phyloP scores from a whole-genome alignment of 768 basidiomycete species.

The Kwoniella dendrophila region DNA sequence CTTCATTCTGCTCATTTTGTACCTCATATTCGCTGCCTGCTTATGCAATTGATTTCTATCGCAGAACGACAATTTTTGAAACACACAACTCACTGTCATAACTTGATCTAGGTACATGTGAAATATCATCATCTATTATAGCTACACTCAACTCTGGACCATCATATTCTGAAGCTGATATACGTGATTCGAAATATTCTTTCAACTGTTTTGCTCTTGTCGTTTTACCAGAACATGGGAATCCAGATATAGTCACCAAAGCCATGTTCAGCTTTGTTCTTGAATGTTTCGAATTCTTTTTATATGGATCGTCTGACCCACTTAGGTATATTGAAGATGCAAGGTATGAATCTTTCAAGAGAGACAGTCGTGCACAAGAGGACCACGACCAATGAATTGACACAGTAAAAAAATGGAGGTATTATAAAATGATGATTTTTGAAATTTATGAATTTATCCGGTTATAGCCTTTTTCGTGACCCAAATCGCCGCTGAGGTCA shows the following conservation, averaged over 20 bases:
- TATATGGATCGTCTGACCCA: not conserved
- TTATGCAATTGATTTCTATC: too few relatives aligned
- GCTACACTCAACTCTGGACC: constrained; percentile 61
- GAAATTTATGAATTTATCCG: not conserved
- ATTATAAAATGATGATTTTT: not conserved
- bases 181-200: constrained; percentile 62
- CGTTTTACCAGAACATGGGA: constrained; percentile 84
- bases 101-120: constrained; percentile 66
- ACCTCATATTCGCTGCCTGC: too few relatives aligned
- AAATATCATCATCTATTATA: constrained; percentile 72
- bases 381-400: too few relatives aligned
- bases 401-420: not conserved
- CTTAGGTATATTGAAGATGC: too few relatives aligned
- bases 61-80: too few relatives aligned
- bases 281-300: not conserved
- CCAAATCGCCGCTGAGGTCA: constrained; percentile 11
- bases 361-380: too few relatives aligned
- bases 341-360: too few relatives aligned
- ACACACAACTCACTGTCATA: constrained; percentile 68
- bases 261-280: constrained; percentile 65
- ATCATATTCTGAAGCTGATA: constrained; percentile 62
- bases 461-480: not conserved
- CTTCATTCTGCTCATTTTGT: not conserved
- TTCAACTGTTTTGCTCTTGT: constrained; percentile 69
- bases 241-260: constrained; percentile 86